Evolutionary conservation across 495 filamentous ascomycete genomes (phyloP).

Genomic region (Aspergillus leporis): DNA sequence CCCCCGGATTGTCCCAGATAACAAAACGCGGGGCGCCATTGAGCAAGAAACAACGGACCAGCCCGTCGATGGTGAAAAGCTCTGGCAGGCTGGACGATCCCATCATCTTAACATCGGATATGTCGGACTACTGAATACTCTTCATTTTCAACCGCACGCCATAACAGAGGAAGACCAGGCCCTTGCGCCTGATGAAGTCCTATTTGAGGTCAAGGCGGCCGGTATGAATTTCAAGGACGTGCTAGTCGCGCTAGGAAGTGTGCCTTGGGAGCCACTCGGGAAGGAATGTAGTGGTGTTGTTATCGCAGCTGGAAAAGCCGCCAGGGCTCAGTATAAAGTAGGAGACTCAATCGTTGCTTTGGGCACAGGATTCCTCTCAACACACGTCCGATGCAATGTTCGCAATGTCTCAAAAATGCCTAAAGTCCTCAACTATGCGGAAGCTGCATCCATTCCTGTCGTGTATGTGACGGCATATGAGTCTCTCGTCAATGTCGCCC

Average conservation of each 20-base stretch:
- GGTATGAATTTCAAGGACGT: conserved; percentile 44
- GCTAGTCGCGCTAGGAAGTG: conserved; percentile 37
- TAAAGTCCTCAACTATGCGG: conserved; percentile 47
- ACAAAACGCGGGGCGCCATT: conserved; percentile 6
- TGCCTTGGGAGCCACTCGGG: conserved; percentile 28
- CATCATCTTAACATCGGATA: conserved; percentile 27
- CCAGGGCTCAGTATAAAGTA: conserved; percentile 41
- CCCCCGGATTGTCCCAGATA: too few relatives aligned
- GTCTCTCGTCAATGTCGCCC: conserved; percentile 19
- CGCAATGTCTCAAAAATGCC: conserved; percentile 38
- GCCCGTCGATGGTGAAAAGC: conserved; percentile 21
- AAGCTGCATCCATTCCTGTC: conserved; percentile 40
- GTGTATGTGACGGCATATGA: conserved; percentile 31
- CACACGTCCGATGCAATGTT: conserved; percentile 26
- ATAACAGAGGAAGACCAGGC: conserved; percentile 26
- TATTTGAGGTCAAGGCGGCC: conserved; percentile 28
- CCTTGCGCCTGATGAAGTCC: conserved; percentile 25
- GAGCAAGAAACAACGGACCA: conserved; percentile 28
- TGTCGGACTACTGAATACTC: conserved; percentile 30
- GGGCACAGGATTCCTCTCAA: conserved; percentile 37
- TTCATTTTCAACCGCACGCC: conserved; percentile 24
- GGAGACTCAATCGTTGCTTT: conserved; percentile 58
- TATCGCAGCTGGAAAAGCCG: conserved; percentile 38
- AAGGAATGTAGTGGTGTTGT: conserved; percentile 37
- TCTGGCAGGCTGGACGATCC: conserved; percentile 29